Conservation (phyloP, 768 basidiomycete species). For the Calocybe indica region DNA sequence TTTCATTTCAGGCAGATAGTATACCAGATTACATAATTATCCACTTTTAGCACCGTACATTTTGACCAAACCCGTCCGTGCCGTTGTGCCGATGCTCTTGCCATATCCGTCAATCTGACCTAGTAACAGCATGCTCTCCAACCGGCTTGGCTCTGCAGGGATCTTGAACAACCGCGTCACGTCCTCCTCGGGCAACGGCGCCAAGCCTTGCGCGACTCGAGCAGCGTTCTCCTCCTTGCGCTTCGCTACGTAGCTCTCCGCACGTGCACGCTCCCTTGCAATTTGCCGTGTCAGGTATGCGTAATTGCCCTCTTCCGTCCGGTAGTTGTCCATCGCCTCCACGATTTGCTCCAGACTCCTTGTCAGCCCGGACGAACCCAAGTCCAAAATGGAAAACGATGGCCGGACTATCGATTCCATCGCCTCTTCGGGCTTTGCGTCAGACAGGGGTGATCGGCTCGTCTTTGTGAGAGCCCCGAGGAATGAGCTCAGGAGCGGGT, state of each 20-base stretch:
- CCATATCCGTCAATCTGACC: slow-evolving; percentile 87
- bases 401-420: slow-evolving; percentile 41
- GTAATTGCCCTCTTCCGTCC: slow-evolving; percentile 88
- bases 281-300: slow-evolving; percentile 87
- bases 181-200: slow-evolving; percentile 85
- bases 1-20: too few relatives aligned
- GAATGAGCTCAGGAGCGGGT: slow-evolving; percentile 75
- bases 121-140: slow-evolving; percentile 81
- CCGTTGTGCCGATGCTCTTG: slow-evolving; percentile 64
- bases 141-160: slow-evolving; percentile 79
- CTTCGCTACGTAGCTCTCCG: slow-evolving; percentile 76
- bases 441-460: slow-evolving; percentile 29
- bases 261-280: slow-evolving; percentile 73
- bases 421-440: slow-evolving; percentile 31
- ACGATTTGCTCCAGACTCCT: slow-evolving; percentile 80
- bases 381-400: slow-evolving; percentile 64
- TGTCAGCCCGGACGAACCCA: slow-evolving; percentile 63
- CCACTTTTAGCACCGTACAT: slow-evolving; percentile 67
- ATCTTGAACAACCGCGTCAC: slow-evolving; percentile 82
- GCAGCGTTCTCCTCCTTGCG: slow-evolving; percentile 83
- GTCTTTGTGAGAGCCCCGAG: slow-evolving; percentile 55
- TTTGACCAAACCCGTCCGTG: slow-evolving; percentile 68
- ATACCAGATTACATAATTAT: neutral
- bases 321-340: slow-evolving; percentile 80
- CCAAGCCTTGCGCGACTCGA: slow-evolving; percentile 76